Evolutionary conservation across 108 stramenopile genomes (phyloP).

Genomic region (Discostella pseudostelligera): DNA sequence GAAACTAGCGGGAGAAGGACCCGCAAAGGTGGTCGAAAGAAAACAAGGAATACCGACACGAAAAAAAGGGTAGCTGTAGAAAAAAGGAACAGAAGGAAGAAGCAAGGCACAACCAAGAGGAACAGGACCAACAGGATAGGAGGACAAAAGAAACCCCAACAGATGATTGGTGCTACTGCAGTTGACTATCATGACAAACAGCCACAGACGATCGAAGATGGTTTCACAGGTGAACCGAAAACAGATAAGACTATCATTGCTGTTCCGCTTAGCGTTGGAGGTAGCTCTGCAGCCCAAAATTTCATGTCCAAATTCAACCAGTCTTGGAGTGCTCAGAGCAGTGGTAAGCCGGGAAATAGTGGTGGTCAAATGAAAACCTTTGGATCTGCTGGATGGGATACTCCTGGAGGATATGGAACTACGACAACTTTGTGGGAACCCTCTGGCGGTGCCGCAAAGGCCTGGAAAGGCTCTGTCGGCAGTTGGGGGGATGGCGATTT

Average conservation of each 20-base stretch:
- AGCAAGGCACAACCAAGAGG: neutral
- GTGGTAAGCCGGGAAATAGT: neutral
- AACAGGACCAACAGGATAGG: neutral
- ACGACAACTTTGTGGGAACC: conserved; percentile 1
- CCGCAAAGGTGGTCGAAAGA: neutral
- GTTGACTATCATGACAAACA: neutral
- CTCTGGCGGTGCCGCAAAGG: neutral
- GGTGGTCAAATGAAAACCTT: neutral
- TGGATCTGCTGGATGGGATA: neutral
- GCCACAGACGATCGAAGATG: too few relatives aligned
- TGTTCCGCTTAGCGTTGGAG: neutral
- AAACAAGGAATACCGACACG: neutral
- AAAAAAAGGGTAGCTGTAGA: neutral
- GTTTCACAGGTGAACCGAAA: neutral
- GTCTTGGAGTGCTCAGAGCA: neutral
- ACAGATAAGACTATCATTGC: neutral
- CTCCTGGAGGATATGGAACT: conserved; percentile 2
- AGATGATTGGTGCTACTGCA: neutral
- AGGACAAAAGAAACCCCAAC: neutral
- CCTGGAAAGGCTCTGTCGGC: neutral
- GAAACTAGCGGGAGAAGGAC: neutral
- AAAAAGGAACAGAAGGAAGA: neutral
- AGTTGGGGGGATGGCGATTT: neutral
- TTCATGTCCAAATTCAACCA: neutral
- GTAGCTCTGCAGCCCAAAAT: neutral